Evolutionary conservation across 345 rosid genomes (phyloP), one percentile per base, ranked within the genome.

Genomic region (Clausena lansium): DNA sequence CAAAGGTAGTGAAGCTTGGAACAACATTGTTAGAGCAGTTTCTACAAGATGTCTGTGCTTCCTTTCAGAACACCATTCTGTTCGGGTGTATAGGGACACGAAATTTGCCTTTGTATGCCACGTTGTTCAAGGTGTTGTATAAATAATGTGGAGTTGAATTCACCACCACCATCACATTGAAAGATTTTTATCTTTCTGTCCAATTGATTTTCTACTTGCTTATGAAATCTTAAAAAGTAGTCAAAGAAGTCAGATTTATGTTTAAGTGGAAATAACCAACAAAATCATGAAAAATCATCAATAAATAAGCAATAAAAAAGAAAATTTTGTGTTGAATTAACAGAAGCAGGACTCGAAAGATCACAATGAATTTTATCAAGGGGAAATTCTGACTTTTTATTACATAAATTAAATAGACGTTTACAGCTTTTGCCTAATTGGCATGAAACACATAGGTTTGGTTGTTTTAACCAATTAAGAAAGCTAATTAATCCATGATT

Each of bases 401-500:
- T 62, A 25, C 55, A 14, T 3, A 9, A 11, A 9, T 6, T 19
- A 45, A 47, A 62, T 7, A 47, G 59, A 11, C 19, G 1, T 9
- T 28, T 74, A 45, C 45, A 62, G 6, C 61, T 74, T 19, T 74
- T 74, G 15, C 45, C 61, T n/a, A 74, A 38, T 74, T 74, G 22
- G 32, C 69, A 62, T 25, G 59, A 24, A 62, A 45, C 38, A 27
- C 60, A 61, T 1, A 74, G 4, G 3, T 1, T 8, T 6, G 41
- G 4, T 25, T 27, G 9, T 27, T 28, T 14, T 7, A 27, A 30
- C 45, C 70, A 74, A 60, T 15, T 19, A 41, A 28, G 28, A 60
- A 62, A 17, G 33, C 3, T 7, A 28, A 75, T 65, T 0, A 24
- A 10, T 8, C 30, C 15, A 24, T 27, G 6, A 59, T n/a, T 4